A percentile compares a stretch with the other conserved stretches of the same genome.
Evolutionary conservation across 352 stramenopile species (phyloP).

Genomic region (Aphanomyces astaci): DNA sequence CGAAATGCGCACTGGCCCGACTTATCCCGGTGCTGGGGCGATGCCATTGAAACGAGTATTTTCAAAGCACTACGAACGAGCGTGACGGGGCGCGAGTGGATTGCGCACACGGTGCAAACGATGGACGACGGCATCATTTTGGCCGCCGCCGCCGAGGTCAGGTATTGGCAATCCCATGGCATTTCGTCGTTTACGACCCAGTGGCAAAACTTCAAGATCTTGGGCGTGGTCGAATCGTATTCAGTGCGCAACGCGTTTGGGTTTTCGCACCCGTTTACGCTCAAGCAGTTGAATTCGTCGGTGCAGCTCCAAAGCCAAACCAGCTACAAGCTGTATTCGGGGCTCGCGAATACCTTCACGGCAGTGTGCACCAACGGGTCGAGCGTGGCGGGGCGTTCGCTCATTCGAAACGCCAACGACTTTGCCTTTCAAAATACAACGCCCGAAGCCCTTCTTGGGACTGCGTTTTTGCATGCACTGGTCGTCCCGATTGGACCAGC

Average conservation of each 20-base stretch:
- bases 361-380: background rate
- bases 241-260: slow-evolving; percentile 14
- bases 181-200: background rate
- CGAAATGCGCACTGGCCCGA: background rate
- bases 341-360: background rate
- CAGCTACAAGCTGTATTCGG: slow-evolving; percentile 16
- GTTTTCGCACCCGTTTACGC: background rate
- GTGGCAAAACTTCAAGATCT: slow-evolving; percentile 21
- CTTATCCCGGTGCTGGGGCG: background rate
- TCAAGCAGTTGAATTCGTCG: slow-evolving; percentile 14
- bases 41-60: background rate
- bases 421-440: slow-evolving; percentile 13
- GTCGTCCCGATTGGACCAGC: background rate
- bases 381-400: background rate
- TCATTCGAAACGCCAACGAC: background rate
- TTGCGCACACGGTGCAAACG: background rate
- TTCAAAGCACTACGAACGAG: background rate
- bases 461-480: background rate
- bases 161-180: background rate
- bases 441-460: background rate
- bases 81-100: background rate
- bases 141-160: background rate
- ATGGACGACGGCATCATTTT: background rate
- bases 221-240: slow-evolving; percentile 13
- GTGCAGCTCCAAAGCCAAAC: background rate